A percentile compares a stretch with the other conserved stretches of the same genome.
These are phyloP conservation scores for Fragaria nilgerrensis DNA, from an alignment of 306 rosid genomes.

Conservation along the genomic window DNA sequence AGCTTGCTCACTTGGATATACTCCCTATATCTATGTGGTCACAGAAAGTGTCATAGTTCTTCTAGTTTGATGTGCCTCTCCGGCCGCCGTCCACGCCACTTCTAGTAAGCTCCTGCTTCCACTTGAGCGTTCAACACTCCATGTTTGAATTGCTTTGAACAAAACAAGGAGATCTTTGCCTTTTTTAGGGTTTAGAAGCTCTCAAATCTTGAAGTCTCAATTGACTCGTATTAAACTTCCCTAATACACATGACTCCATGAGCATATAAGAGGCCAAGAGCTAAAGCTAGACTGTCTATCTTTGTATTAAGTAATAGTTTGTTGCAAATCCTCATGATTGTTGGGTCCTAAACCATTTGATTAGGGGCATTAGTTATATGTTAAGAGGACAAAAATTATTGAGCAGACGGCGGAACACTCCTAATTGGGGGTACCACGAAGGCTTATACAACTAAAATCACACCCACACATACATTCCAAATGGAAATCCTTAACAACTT, in stretches of 20 bases:
- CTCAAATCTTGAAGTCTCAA: slow-evolving; percentile 22
- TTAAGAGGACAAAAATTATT: slow-evolving; percentile 29
- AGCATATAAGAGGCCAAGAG: slow-evolving; percentile 11
- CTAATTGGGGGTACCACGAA: slow-evolving; percentile 30
- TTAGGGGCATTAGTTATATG: slow-evolving; percentile 23
- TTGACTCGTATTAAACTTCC: slow-evolving; percentile 8
- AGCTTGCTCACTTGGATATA: background rate
- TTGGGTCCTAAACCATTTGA: slow-evolving; percentile 26
- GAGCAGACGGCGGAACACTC: slow-evolving; percentile 58
- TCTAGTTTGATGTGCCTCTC: slow-evolving; percentile 21
- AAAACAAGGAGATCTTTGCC: slow-evolving; percentile 4
- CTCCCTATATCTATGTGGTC: background rate
- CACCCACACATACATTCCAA: slow-evolving; percentile 9
- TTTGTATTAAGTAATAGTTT: slow-evolving; percentile 24
- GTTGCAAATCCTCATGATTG: slow-evolving; percentile 30
- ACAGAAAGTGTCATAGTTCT: slow-evolving; percentile 9
- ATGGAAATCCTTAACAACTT: slow-evolving; percentile 19
- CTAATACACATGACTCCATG: slow-evolving; percentile 16
- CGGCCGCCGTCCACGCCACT: slow-evolving; percentile 28
- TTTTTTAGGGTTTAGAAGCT: slow-evolving; percentile 10
- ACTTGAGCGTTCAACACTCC: slow-evolving; percentile 25
- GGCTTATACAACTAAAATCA: slow-evolving; percentile 12
- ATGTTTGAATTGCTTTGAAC: slow-evolving; percentile 25
- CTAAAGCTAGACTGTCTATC: slow-evolving; percentile 5
- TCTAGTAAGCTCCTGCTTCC: slow-evolving; percentile 12